Percentiles rank a stretch among this genome's conserved stretches.
These are phyloP conservation scores for Aspergillus olivimuriae DNA, from an alignment of 495 filamentous ascomycete genomes.

Conservation along the genomic window DNA sequence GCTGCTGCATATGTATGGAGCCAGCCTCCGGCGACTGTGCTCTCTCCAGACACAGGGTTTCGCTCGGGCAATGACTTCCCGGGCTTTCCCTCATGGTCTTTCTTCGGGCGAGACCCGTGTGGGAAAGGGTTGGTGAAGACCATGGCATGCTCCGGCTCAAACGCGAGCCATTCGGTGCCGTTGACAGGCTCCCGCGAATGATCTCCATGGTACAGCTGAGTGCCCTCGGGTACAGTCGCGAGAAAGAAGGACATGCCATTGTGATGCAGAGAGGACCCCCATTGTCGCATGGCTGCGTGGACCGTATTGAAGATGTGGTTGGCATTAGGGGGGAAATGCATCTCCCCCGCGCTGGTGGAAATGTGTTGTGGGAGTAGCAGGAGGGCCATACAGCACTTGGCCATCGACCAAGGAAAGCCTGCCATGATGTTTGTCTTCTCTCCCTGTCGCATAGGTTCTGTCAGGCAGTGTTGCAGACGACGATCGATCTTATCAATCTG, in stretches of 20 bases:
- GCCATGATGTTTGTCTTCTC: too few relatives aligned
- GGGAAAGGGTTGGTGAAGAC: slow-evolving; percentile 35
- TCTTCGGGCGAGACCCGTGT: slow-evolving; percentile 6
- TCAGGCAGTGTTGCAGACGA: not conserved
- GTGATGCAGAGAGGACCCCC: slow-evolving; percentile 61
- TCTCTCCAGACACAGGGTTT: too few relatives aligned
- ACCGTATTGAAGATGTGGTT: slow-evolving; percentile 62
- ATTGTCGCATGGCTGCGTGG: slow-evolving; percentile 63
- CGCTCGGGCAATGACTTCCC: too few relatives aligned
- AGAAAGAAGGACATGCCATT: slow-evolving; percentile 64
- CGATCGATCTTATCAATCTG: not conserved
- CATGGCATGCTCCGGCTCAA: slow-evolving; percentile 63
- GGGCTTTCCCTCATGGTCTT: not conserved
- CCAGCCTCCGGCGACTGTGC: slow-evolving; percentile 28
- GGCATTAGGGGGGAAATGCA: slow-evolving; percentile 30
- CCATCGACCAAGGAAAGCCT: not conserved
- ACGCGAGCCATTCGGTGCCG: slow-evolving; percentile 61
- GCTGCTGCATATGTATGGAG: slow-evolving; percentile 48
- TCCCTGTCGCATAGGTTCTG: not conserved
- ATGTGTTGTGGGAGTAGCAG: slow-evolving; percentile 2
- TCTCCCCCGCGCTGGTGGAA: slow-evolving; percentile 1
- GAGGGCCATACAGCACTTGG: not conserved
- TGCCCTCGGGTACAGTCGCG: slow-evolving; percentile 49
- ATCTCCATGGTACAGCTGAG: slow-evolving; percentile 59
- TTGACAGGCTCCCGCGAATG: slow-evolving; percentile 27